Base-by-base conservation (phyloP, 2,329 filamentous ascomycete species). In the Fonsecaea pugnacius region DNA sequence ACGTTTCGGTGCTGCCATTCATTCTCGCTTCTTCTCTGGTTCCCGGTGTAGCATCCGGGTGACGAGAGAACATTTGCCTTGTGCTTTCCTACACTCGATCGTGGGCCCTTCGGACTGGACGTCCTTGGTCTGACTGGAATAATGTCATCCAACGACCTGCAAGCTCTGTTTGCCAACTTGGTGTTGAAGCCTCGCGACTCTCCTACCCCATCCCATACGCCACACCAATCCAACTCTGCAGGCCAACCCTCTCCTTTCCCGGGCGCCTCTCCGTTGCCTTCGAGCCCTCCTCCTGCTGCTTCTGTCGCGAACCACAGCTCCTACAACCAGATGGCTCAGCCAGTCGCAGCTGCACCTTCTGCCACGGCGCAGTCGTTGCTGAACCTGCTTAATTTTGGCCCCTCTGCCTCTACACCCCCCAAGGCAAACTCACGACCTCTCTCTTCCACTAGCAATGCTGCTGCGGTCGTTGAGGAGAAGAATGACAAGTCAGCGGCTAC, bases 341-440 rank as follows among this genome's bases (percentile, higher is more conserved):
- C 36, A 3, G 32, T 46, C 16, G 57, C 50, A 27, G 33, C 67
- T 16, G 65, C 43, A 21, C 51, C 64, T 40, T 63, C 77, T 56
- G 80, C 82, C 62, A 81, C 83, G 65, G 83, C 84, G 16, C 80
- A 82, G 67, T 86, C 84, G 71, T 75, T 91, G 69, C 80, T 90
- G 64, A 89, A 85, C 72, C 76, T 90, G 66, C 80, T 91, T 67
- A 87, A 87, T 75, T 89, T 88, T 77, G 87, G 84, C 66, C 80
- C 84, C 69, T 76, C 80, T 43, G 67, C 63, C 48, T 35, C 69
- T 35, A 56, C 63, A n/a, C 32, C 30, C 14, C 21, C 54, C 4
- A 46, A 50, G 40, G 36, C 53, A 35, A 60, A 61, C 35, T 24
- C 40, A 16, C 53, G 24, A 27, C 57, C 63, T 24, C 46, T 24